Percentiles rank a stretch among this genome's conserved stretches.
These are phyloP conservation scores for Microascus cirrosus DNA, from an alignment of 2,329 filamentous ascomycete species.

Conservation along the genomic window DNA sequence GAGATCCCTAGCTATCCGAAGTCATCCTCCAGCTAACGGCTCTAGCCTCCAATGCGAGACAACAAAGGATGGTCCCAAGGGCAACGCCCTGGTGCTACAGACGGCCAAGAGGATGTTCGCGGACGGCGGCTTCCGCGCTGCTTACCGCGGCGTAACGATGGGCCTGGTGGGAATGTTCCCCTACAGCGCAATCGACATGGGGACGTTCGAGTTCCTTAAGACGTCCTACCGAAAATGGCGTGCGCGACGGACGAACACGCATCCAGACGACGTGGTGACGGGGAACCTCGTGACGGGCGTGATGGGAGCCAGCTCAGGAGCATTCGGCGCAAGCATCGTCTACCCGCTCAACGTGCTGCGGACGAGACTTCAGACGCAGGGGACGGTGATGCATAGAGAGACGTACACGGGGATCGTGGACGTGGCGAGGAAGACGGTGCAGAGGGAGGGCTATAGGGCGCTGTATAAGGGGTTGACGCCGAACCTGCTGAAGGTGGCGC, in stretches of 20 bases:
- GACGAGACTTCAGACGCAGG: slow-evolving; percentile 86
- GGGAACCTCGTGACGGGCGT: slow-evolving; percentile 76
- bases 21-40: slow-evolving; percentile 10
- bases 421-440: slow-evolving; percentile 72
- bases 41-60: slow-evolving; percentile 90
- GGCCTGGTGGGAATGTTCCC: slow-evolving; percentile 95
- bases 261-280: slow-evolving; percentile 74
- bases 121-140: slow-evolving; percentile 60
- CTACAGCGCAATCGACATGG: slow-evolving; percentile 92
- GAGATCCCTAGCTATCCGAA: slow-evolving; percentile 9
- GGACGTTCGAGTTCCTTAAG: slow-evolving; percentile 91
- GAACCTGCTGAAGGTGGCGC: slow-evolving; percentile 91
- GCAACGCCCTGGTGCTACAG: slow-evolving; percentile 69
- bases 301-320: slow-evolving; percentile 85
- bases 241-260: slow-evolving; percentile 55
- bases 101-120: slow-evolving; percentile 82
- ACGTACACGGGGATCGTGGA: slow-evolving; percentile 89
- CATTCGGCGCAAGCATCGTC: slow-evolving; percentile 84
- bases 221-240: slow-evolving; percentile 58
- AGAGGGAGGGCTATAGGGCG: slow-evolving; percentile 72
- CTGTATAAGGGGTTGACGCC: slow-evolving; percentile 93
- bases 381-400: slow-evolving; percentile 78
- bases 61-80: slow-evolving; percentile 71
- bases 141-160: slow-evolving; percentile 89
- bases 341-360: slow-evolving; percentile 92